Conservation (phyloP, 2,329 filamentous ascomycete genomes). For the Neocucurbitaria cava region DNA sequence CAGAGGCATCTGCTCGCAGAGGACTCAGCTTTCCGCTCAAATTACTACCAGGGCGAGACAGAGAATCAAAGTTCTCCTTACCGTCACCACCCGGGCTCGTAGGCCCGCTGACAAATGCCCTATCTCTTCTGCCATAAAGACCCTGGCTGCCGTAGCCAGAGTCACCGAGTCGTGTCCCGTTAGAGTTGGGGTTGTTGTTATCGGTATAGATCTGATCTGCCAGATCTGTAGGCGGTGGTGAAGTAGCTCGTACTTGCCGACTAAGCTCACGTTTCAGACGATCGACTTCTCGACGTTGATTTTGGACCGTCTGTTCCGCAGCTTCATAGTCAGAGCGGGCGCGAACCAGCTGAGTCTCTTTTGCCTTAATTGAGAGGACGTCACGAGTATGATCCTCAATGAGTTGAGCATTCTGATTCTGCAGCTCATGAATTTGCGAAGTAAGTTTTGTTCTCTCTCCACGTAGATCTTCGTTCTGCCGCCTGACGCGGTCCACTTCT, state of each 20-base stretch:
- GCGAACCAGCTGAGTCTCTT: slow-evolving; percentile 94
- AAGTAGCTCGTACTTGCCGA: slow-evolving; percentile 61
- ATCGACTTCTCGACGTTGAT: slow-evolving; percentile 86
- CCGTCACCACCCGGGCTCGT: slow-evolving; percentile 50
- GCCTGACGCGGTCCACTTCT: slow-evolving; percentile 79
- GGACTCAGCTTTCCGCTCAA: slow-evolving; percentile 51
- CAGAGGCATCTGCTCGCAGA: slow-evolving; percentile 42
- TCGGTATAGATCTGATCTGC: slow-evolving; percentile 61
- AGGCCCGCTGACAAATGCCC: slow-evolving; percentile 36
- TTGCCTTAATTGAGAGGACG: slow-evolving; percentile 95
- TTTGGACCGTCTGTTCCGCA: slow-evolving; percentile 84
- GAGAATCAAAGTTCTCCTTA: slow-evolving; percentile 57
- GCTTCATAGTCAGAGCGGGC: slow-evolving; percentile 89
- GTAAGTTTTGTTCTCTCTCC: slow-evolving; percentile 81
- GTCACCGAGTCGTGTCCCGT: slow-evolving; percentile 45
- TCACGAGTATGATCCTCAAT: slow-evolving; percentile 98
- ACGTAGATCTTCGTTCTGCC: slow-evolving; percentile 79
- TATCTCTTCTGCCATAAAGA: slow-evolving; percentile 48
- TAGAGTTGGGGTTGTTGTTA: slow-evolving; percentile 64
- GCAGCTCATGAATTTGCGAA: slow-evolving; percentile 90
- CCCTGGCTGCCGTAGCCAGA: slow-evolving; percentile 46
- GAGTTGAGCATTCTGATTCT: slow-evolving; percentile 94
- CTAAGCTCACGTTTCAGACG: slow-evolving; percentile 85
- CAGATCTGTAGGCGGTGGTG: slow-evolving; percentile 59
- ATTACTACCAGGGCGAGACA: slow-evolving; percentile 42